Percentiles rank a stretch among this genome's conserved stretches.
These are phyloP conservation scores for Boletus reticuloceps DNA, from an alignment of 768 basidiomycete species.

Conservation along the genomic window DNA sequence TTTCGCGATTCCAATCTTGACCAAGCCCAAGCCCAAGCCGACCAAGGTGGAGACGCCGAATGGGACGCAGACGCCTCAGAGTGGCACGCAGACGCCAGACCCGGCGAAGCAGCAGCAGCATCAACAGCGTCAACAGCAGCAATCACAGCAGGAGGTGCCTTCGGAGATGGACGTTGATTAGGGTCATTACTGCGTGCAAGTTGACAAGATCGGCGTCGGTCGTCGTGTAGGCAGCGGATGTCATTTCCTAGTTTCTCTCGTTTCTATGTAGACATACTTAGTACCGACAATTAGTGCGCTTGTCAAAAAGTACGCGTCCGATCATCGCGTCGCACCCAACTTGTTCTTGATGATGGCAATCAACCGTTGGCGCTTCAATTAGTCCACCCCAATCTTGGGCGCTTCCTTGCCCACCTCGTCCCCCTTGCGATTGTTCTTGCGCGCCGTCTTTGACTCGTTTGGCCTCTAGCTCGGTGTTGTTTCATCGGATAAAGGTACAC, in stretches of 20 bases:
- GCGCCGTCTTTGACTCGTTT: no score
- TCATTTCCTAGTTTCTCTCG: background rate
- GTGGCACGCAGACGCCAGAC: conserved; percentile 55
- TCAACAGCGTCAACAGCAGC: conserved; percentile 16
- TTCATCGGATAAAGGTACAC: no score
- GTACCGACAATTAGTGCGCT: background rate
- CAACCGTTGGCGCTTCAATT: no score
- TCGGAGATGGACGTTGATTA: conserved; percentile 88
- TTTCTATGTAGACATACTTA: conserved; percentile 14
- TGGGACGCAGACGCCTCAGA: conserved; percentile 74
- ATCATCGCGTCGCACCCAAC: no score
- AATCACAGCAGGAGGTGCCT: conserved; percentile 38
- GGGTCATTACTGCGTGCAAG: background rate
- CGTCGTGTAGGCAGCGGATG: background rate
- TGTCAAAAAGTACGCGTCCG: no score
- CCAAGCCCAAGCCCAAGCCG: conserved; percentile 89
- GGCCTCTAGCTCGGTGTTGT: no score
- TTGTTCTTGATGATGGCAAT: no score
- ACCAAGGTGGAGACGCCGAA: conserved; percentile 48
- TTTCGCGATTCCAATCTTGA: conserved; percentile 86
- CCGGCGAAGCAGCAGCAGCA: conserved; percentile 35
- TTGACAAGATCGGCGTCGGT: background rate
- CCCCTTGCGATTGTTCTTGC: no score
- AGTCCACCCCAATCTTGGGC: no score
- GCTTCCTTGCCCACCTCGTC: no score